Conservation (phyloP, 2,329 filamentous ascomycete species). For the Aspergillus texensis region DNA sequence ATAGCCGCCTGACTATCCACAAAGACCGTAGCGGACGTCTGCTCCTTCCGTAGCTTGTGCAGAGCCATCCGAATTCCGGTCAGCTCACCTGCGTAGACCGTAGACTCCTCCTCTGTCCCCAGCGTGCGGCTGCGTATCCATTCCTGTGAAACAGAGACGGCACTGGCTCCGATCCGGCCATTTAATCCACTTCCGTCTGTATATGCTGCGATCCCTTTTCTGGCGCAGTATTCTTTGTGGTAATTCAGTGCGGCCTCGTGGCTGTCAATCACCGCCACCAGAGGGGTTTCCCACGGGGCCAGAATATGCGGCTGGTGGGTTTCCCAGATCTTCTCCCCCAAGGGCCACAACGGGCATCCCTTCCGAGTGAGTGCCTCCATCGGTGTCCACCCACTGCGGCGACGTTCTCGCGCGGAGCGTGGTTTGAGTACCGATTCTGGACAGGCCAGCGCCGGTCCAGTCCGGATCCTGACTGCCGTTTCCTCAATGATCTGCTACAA, state of each 20-base stretch:
- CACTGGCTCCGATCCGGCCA: too few relatives aligned
- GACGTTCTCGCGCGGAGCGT: background rate
- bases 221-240: too few relatives aligned
- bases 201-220: too few relatives aligned
- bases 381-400: background rate
- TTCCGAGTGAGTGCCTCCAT: background rate
- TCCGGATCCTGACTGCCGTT: constrained; percentile 12
- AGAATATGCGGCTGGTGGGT: background rate
- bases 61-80: too few relatives aligned
- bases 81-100: too few relatives aligned
- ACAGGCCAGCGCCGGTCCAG: background rate
- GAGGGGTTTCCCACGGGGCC: background rate
- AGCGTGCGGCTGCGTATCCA: too few relatives aligned
- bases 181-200: too few relatives aligned
- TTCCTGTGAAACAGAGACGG: accelerated
- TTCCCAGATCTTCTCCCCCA: background rate
- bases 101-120: too few relatives aligned
- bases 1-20: background rate
- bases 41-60: too few relatives aligned
- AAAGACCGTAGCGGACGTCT: accelerated
- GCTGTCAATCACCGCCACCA: background rate
- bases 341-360: too few relatives aligned
- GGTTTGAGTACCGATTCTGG: background rate
- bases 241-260: too few relatives aligned
- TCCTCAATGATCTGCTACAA: constrained; percentile 15